phyloP scores from a whole-genome alignment of 306 rosid species.

The Casuarina glauca region DNA sequence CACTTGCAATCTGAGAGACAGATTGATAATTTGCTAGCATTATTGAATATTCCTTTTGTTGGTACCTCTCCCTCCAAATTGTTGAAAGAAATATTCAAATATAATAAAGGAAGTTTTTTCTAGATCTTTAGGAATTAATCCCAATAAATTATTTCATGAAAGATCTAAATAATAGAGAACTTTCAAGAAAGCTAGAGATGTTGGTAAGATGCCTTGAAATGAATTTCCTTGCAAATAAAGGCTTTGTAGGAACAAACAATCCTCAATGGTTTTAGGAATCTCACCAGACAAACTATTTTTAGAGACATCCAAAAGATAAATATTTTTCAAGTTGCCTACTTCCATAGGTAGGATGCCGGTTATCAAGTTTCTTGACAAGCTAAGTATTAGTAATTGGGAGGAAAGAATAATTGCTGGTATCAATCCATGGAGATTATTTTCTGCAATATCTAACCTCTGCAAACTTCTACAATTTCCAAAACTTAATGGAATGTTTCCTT shows the following conservation, averaged over 20 bases:
- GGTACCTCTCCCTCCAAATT: background rate
- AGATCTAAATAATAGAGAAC: too few species aligned
- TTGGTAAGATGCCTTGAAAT: conserved; percentile 35
- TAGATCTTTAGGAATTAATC: too few species aligned
- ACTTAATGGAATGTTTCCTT: too few species aligned
- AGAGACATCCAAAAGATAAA: background rate
- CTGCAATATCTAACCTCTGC: too few species aligned
- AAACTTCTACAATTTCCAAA: too few species aligned
- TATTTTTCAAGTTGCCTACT: conserved; percentile 18
- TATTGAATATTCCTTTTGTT: conserved; percentile 36
- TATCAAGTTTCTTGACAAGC: conserved; percentile 35
- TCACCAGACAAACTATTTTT: too few species aligned
- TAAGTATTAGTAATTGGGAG: conserved; percentile 5
- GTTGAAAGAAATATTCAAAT: too few species aligned
- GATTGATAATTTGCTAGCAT: conserved; percentile 17
- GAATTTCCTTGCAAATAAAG: conserved; percentile 31
- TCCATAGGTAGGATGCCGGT: conserved; percentile 26
- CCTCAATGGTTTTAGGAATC: conserved; percentile 15
- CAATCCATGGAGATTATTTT: too few species aligned
- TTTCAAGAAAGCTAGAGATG: conserved; percentile 30
- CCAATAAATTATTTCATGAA: too few species aligned
- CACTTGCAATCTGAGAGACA: too few species aligned
- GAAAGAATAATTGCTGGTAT: conserved; percentile 20
- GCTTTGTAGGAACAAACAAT: conserved; percentile 28
- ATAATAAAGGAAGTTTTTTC: too few species aligned